Evolutionary conservation across 2,329 filamentous ascomycete species (phyloP).

Genomic region (Sporothrix sp.): DNA sequence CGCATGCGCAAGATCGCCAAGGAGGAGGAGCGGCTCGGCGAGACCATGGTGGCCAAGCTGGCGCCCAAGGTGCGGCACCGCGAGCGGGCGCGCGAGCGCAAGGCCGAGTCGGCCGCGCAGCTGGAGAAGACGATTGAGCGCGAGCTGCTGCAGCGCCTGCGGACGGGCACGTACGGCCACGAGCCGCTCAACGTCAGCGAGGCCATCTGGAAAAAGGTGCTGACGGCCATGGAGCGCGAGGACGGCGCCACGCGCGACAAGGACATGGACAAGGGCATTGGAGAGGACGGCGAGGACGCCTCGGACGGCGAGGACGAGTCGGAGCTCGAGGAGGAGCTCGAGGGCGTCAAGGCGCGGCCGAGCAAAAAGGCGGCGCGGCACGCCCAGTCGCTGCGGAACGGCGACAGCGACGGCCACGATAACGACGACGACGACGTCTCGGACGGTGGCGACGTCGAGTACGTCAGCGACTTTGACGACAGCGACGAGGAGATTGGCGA

Average conservation of each 20-base stretch:
- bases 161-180: constrained; percentile 90
- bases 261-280: constrained; percentile 80
- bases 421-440: constrained; percentile 65
- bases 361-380: constrained; percentile 5
- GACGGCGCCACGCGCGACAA: constrained; percentile 75
- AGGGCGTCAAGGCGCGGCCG: constrained; percentile 33
- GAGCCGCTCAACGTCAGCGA: constrained; percentile 92
- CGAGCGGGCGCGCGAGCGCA: constrained; percentile 60
- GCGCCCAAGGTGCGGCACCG: constrained; percentile 79
- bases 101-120: constrained; percentile 75
- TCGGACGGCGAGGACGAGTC: constrained; percentile 60
- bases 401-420: constrained; percentile 61
- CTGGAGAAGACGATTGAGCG: constrained; percentile 92
- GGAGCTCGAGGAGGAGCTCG: constrained; percentile 58
- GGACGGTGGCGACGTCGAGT: constrained; percentile 67
- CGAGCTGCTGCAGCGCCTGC: constrained; percentile 81
- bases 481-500: constrained; percentile 70
- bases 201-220: constrained; percentile 92
- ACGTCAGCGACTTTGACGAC: constrained; percentile 83
- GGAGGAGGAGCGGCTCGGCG: constrained; percentile 82
- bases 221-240: constrained; percentile 78
- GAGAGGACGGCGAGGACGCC: constrained; percentile 60
- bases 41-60: constrained; percentile 77
- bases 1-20: constrained; percentile 68
- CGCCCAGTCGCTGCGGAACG: constrained; percentile 3